A percentile compares a stretch with the other conserved stretches of the same genome.
These are phyloP conservation scores for Melanomma pulvis-pyrius DNA, from an alignment of 495 filamentous ascomycete genomes.

Conservation along the genomic window DNA sequence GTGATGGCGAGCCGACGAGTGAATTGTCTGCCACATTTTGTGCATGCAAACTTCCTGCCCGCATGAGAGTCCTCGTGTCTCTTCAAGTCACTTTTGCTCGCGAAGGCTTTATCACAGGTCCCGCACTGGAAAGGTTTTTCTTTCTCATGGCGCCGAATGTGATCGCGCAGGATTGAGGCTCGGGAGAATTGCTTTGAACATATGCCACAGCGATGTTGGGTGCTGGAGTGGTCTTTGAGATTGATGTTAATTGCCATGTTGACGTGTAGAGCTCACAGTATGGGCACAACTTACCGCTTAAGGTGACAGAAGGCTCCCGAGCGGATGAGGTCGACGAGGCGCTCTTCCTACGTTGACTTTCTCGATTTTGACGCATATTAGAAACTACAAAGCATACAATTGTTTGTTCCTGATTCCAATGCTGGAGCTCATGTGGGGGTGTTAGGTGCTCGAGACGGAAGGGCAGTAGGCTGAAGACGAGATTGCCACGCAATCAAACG, in stretches of 20 bases:
- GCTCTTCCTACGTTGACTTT: background rate
- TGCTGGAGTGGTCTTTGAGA: background rate
- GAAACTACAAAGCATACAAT: no score
- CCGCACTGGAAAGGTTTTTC: background rate
- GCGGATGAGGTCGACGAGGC: background rate
- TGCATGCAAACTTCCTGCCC: constrained; percentile 1
- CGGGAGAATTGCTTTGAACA: constrained; percentile 5
- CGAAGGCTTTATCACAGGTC: background rate
- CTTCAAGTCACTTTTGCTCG: constrained; percentile 1
- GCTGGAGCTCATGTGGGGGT: no score
- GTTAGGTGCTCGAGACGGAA: no score
- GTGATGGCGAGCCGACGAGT: constrained; percentile 1
- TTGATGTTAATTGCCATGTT: background rate
- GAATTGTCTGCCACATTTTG: background rate
- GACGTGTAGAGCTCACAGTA: background rate
- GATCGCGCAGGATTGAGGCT: background rate
- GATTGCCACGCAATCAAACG: no score
- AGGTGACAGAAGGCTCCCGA: background rate
- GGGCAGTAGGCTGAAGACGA: no score
- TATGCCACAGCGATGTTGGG: background rate
- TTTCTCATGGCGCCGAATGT: constrained; percentile 1
- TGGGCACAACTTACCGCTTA: background rate
- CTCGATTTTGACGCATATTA: background rate
- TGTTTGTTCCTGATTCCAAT: no score
- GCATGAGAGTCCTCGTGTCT: background rate